phyloP scores from a whole-genome alignment of 2,329 filamentous ascomycete species.

The Pseudogymnoascus sp. region DNA sequence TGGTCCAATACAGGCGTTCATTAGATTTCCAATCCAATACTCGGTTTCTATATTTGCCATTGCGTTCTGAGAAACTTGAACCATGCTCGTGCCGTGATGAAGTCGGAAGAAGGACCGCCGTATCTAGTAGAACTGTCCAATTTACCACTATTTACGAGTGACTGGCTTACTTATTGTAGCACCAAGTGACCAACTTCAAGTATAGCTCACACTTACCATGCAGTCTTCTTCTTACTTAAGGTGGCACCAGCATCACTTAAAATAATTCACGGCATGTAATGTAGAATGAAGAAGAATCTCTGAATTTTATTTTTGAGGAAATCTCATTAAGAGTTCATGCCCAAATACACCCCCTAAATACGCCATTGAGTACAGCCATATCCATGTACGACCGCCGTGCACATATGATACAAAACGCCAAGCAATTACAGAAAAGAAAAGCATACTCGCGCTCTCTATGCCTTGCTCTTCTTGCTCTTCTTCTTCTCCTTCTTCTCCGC shows the following conservation, averaged over 20 bases:
- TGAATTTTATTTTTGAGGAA: conserved; percentile 11
- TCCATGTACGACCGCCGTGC: conserved; percentile 7
- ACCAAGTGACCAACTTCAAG: too few species aligned
- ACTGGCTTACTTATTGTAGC: too few species aligned
- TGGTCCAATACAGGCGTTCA: not conserved
- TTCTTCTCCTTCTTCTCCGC: conserved; percentile 48
- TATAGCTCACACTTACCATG: too few species aligned
- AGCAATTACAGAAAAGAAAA: conserved; percentile 8
- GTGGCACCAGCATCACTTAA: not conserved
- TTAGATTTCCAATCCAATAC: not conserved
- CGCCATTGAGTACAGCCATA: conserved; percentile 11
- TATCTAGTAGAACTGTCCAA: too few species aligned
- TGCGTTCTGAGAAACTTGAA: not conserved
- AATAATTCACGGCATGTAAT: not conserved
- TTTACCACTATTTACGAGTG: too few species aligned
- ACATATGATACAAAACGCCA: conserved; percentile 22
- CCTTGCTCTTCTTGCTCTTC: conserved; percentile 47
- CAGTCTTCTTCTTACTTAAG: too few species aligned
- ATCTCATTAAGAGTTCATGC: conserved; percentile 10
- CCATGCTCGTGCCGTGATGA: too few species aligned
- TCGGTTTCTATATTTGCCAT: not conserved
- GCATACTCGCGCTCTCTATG: conserved; percentile 18
- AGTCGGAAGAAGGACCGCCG: too few species aligned
- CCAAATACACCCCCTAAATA: conserved; percentile 11
- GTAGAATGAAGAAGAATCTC: not conserved